A percentile compares a stretch with the other conserved stretches of the same genome.
Evolutionary conservation across 176 grass and related monocot species (phyloP).

Genomic region (Aegilops bicornis): DNA sequence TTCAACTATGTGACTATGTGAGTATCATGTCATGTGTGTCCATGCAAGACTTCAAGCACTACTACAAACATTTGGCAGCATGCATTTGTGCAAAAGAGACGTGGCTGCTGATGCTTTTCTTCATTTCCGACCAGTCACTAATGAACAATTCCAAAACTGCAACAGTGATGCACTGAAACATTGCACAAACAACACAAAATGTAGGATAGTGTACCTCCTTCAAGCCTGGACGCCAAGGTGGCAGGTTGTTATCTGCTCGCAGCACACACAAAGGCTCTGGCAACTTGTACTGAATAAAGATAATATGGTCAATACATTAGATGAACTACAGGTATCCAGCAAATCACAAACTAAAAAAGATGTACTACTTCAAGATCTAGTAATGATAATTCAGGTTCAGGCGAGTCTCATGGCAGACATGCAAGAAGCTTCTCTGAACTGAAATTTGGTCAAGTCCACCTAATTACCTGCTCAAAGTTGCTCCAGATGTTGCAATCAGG

Average conservation of each 20-base stretch:
- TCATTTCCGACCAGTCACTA: not conserved
- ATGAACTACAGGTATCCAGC: not conserved
- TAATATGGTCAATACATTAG: conserved; percentile 12
- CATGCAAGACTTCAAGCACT: not conserved
- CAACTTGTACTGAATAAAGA: conserved; percentile 84
- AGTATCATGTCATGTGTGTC: not conserved
- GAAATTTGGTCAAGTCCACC: not conserved
- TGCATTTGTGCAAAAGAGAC: not conserved
- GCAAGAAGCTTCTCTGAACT: not conserved
- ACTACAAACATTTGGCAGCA: not conserved
- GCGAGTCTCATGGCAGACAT: not conserved
- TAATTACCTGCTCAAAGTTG: conserved; percentile 93
- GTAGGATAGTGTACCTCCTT: conserved; percentile 63
- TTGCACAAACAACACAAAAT: not conserved
- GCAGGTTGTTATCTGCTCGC: conserved; percentile 90
- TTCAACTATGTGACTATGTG: not conserved
- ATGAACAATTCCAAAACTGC: not conserved
- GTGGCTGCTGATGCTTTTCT: not conserved
- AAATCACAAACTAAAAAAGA: not conserved
- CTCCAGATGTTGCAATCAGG: conserved; percentile 97
- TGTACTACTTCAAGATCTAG: not conserved
- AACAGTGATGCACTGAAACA: not conserved
- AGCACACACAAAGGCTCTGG: conserved; percentile 73
- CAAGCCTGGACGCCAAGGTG: conserved; percentile 80
- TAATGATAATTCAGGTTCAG: not conserved